Percentiles rank a stretch among this genome's conserved stretches.
Conservation (phyloP, 2,329 filamentous ascomycete species). For the Botrytis tulipae region DNA sequence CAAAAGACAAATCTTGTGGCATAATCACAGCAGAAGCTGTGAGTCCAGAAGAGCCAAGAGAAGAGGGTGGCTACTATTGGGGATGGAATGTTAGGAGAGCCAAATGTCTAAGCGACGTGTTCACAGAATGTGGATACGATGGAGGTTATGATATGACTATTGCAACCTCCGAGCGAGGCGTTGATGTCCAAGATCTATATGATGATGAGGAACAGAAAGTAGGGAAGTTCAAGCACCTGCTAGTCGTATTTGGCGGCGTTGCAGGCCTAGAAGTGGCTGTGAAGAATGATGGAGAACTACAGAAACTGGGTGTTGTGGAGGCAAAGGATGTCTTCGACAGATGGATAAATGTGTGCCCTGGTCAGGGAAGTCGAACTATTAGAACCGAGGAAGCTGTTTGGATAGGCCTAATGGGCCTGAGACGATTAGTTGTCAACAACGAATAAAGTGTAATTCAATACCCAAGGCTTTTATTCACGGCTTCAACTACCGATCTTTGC, state of each 20-base stretch:
- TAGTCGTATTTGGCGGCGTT: conserved; percentile 79
- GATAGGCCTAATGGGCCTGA: conserved; percentile 69
- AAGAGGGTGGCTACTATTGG: conserved; percentile 82
- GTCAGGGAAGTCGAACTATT: conserved; percentile 79
- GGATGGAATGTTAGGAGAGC: conserved; percentile 72
- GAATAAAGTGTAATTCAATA: conserved; percentile 20
- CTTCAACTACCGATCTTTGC: background rate
- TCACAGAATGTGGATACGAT: conserved; percentile 72
- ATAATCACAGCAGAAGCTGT: conserved; percentile 56
- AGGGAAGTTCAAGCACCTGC: conserved; percentile 62
- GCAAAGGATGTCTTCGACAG: conserved; percentile 73
- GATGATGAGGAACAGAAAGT: conserved; percentile 31
- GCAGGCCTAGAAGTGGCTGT: conserved; percentile 76
- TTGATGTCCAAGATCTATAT: conserved; percentile 41
- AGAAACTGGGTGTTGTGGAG: conserved; percentile 56
- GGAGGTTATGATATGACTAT: conserved; percentile 80
- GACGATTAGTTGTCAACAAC: conserved; percentile 48
- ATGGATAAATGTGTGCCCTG: conserved; percentile 79
- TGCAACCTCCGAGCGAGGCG: conserved; percentile 75
- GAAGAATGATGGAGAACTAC: conserved; percentile 57
- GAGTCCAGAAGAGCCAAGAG: conserved; percentile 65
- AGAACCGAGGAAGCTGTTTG: conserved; percentile 81
- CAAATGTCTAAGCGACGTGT: conserved; percentile 65
- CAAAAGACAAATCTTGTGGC: conserved; percentile 26
- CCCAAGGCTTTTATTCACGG: background rate